Conservation (phyloP, 805 yeast genomes). For the Zygotorulaspora sp. region DNA sequence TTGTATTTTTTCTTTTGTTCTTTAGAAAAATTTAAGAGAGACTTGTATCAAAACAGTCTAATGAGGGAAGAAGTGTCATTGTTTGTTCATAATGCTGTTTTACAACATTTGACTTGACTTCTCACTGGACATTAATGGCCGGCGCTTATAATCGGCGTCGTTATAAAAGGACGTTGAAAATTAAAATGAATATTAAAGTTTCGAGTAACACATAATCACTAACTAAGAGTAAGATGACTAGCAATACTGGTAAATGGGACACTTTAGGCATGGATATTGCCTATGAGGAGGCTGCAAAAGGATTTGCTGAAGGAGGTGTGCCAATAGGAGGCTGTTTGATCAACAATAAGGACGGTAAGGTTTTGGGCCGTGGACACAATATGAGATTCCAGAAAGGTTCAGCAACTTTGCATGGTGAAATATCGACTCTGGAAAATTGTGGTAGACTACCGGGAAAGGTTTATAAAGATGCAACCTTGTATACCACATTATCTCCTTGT, state of each 20-base stretch:
- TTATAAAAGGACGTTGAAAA: no score
- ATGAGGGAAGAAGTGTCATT: no score
- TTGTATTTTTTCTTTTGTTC: no score
- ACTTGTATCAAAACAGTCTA: no score
- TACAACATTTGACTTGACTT: no score
- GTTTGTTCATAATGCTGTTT: no score
- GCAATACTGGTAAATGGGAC: constrained; percentile 42
- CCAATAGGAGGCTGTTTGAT: constrained; percentile 57
- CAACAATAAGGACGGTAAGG: constrained; percentile 59
- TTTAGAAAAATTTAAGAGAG: no score
- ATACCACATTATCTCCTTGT: constrained; percentile 91
- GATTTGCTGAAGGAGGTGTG: constrained; percentile 81
- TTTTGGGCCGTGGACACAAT: constrained; percentile 87
- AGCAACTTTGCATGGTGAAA: constrained; percentile 89
- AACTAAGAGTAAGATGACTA: neutral
- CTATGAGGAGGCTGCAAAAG: constrained; percentile 61
- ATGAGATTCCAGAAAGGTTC: constrained; percentile 80
- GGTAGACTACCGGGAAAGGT: constrained; percentile 79
- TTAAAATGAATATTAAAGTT: no score
- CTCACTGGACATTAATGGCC: no score
- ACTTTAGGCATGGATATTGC: constrained; percentile 63
- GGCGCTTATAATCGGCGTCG: no score
- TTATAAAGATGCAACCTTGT: constrained; percentile 83
- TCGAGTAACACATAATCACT: no score
- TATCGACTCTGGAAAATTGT: constrained; percentile 80